Evolutionary conservation across 768 basidiomycete genomes (phyloP).

Genomic region (Neoboletus magnificus): DNA sequence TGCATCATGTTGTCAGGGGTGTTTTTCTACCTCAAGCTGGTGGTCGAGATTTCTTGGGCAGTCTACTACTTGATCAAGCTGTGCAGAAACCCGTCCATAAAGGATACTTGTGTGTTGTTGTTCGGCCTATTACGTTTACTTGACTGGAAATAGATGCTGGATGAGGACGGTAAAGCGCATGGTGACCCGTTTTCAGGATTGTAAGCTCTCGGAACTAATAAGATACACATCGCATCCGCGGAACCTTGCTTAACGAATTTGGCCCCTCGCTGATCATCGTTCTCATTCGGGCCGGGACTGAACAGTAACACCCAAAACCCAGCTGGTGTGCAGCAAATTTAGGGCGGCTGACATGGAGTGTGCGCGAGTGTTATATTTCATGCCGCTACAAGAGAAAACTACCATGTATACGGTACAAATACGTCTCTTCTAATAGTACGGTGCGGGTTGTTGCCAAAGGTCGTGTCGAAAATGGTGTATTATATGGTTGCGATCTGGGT

Average conservation of each 20-base stretch:
- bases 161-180: neutral
- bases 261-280: neutral
- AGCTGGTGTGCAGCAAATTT: neutral
- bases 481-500: neutral
- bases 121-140: slow-evolving; percentile 26
- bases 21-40: slow-evolving; percentile 28
- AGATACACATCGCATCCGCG: neutral
- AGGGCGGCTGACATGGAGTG: neutral
- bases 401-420: neutral
- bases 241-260: neutral
- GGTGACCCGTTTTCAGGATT: neutral
- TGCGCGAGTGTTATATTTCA: neutral
- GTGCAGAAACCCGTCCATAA: slow-evolving; percentile 27
- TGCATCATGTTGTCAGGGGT: slow-evolving; percentile 23
- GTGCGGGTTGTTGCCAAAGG: neutral
- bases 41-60: slow-evolving; percentile 28
- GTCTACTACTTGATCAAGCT: slow-evolving; percentile 26
- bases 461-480: neutral
- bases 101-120: slow-evolving; percentile 20
- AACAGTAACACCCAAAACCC: neutral
- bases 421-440: neutral
- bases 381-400: neutral
- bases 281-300: neutral
- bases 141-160: slow-evolving; percentile 27
- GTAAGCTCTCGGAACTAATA: neutral